Evolutionary conservation across 768 basidiomycete species (phyloP).

Genomic region (Hemileccinum impolitum): DNA sequence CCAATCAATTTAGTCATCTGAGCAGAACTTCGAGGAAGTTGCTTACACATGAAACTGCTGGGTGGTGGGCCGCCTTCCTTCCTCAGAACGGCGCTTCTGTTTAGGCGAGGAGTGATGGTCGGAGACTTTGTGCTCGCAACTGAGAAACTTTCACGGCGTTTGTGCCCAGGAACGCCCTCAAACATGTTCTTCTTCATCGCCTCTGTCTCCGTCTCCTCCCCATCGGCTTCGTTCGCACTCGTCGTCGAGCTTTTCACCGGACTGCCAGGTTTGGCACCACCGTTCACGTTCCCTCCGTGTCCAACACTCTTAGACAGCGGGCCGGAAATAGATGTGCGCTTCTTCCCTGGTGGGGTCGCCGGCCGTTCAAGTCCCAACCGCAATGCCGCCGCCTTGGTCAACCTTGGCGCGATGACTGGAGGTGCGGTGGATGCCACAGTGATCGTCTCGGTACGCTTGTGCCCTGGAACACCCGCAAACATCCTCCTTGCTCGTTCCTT

Average conservation of each 20-base stretch:
- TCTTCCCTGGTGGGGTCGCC: conserved; percentile 37
- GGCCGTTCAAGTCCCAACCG: conserved; percentile 52
- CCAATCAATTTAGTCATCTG: conserved; percentile 1
- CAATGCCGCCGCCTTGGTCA: conserved; percentile 73
- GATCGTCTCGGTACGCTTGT: conserved; percentile 69
- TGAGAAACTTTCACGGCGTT: conserved; percentile 68
- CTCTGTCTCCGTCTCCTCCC: conserved; percentile 28
- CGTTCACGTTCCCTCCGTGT: neutral
- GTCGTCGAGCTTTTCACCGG: conserved; percentile 9
- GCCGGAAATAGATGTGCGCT: conserved; percentile 34
- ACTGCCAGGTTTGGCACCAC: conserved; percentile 3
- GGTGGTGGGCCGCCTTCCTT: conserved; percentile 52
- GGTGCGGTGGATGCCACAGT: conserved; percentile 72
- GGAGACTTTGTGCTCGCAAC: conserved; percentile 55
- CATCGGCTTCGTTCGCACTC: conserved; percentile 28
- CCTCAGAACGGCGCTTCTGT: conserved; percentile 42
- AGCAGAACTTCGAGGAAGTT: no score
- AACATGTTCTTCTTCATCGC: conserved; percentile 46
- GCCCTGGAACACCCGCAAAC: conserved; percentile 78
- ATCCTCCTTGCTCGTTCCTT: conserved; percentile 62
- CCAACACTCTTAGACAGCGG: conserved; percentile 5
- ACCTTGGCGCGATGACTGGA: conserved; percentile 65
- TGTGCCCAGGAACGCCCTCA: conserved; percentile 83
- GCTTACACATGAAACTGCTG: conserved; percentile 69
- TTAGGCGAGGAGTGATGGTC: conserved; percentile 41